Evolutionary conservation across 306 rosid genomes (phyloP), one percentile per base, ranked within the genome.

Genomic region (Carpinus fangiana): DNA sequence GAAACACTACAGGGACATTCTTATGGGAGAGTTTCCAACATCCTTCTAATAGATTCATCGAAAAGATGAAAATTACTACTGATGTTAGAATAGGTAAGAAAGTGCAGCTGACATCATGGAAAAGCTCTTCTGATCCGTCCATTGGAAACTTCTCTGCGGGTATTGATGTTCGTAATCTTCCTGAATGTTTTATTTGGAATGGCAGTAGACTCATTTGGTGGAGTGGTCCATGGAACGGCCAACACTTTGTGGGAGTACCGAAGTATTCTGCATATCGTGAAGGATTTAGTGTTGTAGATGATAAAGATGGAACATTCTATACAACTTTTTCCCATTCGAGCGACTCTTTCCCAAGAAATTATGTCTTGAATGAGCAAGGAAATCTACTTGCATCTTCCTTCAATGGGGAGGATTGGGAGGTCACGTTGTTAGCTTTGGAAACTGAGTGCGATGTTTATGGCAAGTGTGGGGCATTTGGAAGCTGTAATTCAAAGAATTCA

Each of bases 1-100:
- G 78, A 55, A 10, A 66, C 18, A 8, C 28, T 7, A 69, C 81
- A 0, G 80, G 81, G 2, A 13, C 3, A 43, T 5, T 26, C 13
- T 8, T 81, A 41, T 89, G 92, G 90, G 77, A 81, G 72, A 89
- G 90, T 74, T 78, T 82, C 77, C 41, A 80, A 18, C 14, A 82
- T 14, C 41, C 41, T 31, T 31, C 34, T 31, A 31, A 31, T 31
- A 31, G 2, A 31, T 1, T 31, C 34, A 31, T 31, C 34, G 34
- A 31, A 31, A 31, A 31, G 2, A 31, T 31, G 34, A 1, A 31
- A 31, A 31, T 31, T 31, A 31, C 2, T 31, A 31, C 34, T 1
- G 2, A 31, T 31, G 34, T 31, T 36, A 36, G 41, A 38, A 38
- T 6, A 6, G 41, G 41, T 38, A 38, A 38, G 41, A 38, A 38